Base-by-base conservation (phyloP, 306 rosid genomes). In the Vicia villosa region DNA sequence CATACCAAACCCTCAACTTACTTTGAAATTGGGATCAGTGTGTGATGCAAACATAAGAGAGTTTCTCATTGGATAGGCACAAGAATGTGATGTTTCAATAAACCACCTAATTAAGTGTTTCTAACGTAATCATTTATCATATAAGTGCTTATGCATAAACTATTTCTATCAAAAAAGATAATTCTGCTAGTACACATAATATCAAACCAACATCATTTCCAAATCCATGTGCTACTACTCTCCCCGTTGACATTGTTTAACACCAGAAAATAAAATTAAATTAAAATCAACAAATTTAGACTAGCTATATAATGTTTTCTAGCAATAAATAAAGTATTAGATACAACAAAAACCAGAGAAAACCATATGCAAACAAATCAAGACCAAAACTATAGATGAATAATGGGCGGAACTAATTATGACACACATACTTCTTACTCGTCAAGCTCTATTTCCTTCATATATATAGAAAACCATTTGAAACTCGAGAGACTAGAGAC, bases 311-410 rank as follows among this genome's bases (percentile, higher is more conserved):
- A 62, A 56, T 47, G 70, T 72, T 38, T 38, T 43, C 76, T 32
- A 51, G 69, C 63, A 24, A 70, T 41, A 41, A 20, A 21, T 9
- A 55, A 17, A 58, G 70, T 64, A 36, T 38, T 66, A 32, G 66
- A 38, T 52, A 74, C 67, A 82, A 60, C 4, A 61, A 70, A 70
- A 68, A 54, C 68, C 41, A 61, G 22, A 64, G 45, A 62, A 78
- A 68, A 17, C 74, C 83, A 83, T 78, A 74, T 64, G 75, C 83
- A 80, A 60, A 73, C 82, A 80, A 68, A 62, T 74, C 64, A 32
- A 7, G 71, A 74, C 63, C 69, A 75, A 82, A 57, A 54, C 55
- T 78, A 75, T 62, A 60, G 58, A 80, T 30, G 69, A 68, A 58
- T 34, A 20, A 79, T 67, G 81, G 81, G 50, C 67, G 45, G 40